Conservation (phyloP, 148 eudicot species). For the Vaccinium darrowii region DNA sequence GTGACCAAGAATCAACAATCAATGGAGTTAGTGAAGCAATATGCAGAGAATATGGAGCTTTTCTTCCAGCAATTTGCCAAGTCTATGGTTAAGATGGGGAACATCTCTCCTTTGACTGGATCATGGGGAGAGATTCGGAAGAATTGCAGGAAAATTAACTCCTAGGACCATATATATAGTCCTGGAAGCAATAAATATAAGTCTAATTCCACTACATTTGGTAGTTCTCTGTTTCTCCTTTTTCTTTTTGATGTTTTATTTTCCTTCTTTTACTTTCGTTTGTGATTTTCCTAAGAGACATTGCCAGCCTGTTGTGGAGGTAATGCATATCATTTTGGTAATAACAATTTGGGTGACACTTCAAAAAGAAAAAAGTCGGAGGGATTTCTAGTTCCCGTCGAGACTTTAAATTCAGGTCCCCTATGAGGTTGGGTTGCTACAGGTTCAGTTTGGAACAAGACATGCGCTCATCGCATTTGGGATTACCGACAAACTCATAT, state of each 20-base stretch:
- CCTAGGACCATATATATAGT: constrained; percentile 9
- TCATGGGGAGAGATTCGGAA: constrained; percentile 63
- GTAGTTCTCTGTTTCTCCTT: background rate
- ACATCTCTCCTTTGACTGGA: constrained; percentile 69
- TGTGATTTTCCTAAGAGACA: background rate
- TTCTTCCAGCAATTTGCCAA: constrained; percentile 76
- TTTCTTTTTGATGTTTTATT: background rate
- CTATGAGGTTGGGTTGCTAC: background rate
- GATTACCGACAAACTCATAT: background rate
- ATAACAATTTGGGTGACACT: background rate
- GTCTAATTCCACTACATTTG: constrained; percentile 3
- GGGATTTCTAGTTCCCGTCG: background rate
- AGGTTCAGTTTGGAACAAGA: background rate
- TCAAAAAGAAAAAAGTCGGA: background rate
- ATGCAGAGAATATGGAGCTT: constrained; percentile 52
- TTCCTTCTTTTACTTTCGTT: background rate
- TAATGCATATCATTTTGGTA: background rate
- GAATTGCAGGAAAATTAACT: constrained; percentile 71
- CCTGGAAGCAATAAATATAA: background rate
- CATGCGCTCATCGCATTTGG: background rate
- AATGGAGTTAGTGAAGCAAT: constrained; percentile 49
- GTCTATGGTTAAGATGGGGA: constrained; percentile 82
- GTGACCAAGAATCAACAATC: constrained; percentile 41
- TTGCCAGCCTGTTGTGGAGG: constrained; percentile 1
- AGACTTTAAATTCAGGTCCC: background rate